Base-by-base conservation (phyloP, 805 yeast genomes). In the Yamadazyma sp. region DNA sequence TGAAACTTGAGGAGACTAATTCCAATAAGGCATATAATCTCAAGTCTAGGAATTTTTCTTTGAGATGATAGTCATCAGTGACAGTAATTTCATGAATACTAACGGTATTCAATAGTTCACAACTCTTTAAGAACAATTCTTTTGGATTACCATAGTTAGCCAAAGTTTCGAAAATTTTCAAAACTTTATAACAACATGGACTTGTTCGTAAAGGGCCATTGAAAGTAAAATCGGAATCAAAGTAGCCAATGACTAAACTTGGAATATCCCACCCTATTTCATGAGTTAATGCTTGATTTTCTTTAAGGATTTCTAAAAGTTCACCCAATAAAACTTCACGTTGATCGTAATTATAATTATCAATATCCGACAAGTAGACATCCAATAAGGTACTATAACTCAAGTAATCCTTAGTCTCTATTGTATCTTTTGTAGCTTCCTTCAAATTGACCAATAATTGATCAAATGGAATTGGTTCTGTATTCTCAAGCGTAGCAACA, bases 241-340 rank as follows among this genome's bases (percentile, higher is more conserved):
- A 53, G 53, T 71, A 84, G 7, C 68, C 66, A 29, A 86, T 49
- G 5, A 89, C 45, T 33, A 85, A 58, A 21, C 70, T 72, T 1
- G 96, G 96, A n/a, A 89, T 53, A 56, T 89, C 97, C 97, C 97
- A 89, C 2, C 95, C 95, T 41, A 88, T 77, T 45, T 81, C 83
- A 28, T 72, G 67, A 0, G 79, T 65, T 20, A 86, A 57, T 8
- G 69, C 70, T 12, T 69, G 64, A 51, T 82, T 55, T 0, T 52
- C 57, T 3, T 35, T 27, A 21, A 86, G 56, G 0, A 78, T 60
- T 0, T 59, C 62, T 8, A 58, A 45, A 10, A 88, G 44, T 3
- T 63, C 58, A 0, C 52, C 58, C 30, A 87, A 56, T n/a, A 85
- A 52, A 32, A 45, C 36, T 2, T 60, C 65, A 36, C 76, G 73